phyloP scores from a whole-genome alignment of 2,329 filamentous ascomycete genomes.

The Scolecobasidium constrictum region DNA sequence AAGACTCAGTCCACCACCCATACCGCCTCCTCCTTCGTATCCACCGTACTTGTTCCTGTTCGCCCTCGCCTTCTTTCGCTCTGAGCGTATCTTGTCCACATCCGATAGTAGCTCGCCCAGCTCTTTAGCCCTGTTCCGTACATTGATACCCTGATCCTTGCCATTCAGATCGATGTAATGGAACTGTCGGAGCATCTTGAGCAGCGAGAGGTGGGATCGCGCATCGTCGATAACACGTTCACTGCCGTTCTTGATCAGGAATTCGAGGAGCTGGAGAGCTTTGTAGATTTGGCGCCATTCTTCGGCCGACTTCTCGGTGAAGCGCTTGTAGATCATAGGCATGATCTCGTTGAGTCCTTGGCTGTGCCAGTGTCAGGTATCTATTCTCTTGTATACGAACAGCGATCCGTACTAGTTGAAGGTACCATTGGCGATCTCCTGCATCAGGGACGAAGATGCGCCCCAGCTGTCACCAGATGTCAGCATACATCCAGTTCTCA shows the following conservation, averaged over 20 bases:
- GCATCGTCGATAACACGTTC: slow-evolving; percentile 97
- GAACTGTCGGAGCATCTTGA: slow-evolving; percentile 98
- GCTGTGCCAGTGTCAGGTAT: slow-evolving; percentile 38
- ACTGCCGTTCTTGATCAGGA: slow-evolving; percentile 95
- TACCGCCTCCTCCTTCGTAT: slow-evolving; percentile 68
- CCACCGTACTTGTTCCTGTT: slow-evolving; percentile 94
- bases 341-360: slow-evolving; percentile 98
- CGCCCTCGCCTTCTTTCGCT: slow-evolving; percentile 76
- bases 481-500: neutral
- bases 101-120: slow-evolving; percentile 87
- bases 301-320: slow-evolving; percentile 95
- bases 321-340: slow-evolving; percentile 99
- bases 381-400: neutral
- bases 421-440: slow-evolving; percentile 95
- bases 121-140: slow-evolving; percentile 93
- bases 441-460: slow-evolving; percentile 82
- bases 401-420: slow-evolving; percentile 75
- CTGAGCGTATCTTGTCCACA: slow-evolving; percentile 67
- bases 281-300: slow-evolving; percentile 99
- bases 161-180: slow-evolving; percentile 94
- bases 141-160: slow-evolving; percentile 97
- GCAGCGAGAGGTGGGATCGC: slow-evolving; percentile 81
- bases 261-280: slow-evolving; percentile 86
- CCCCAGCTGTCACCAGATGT: slow-evolving; percentile 45
- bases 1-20: slow-evolving; percentile 31